Evolutionary conservation across 2,329 filamentous ascomycete species (phyloP).

Genomic region (Pseudogymnoascus sp.): DNA sequence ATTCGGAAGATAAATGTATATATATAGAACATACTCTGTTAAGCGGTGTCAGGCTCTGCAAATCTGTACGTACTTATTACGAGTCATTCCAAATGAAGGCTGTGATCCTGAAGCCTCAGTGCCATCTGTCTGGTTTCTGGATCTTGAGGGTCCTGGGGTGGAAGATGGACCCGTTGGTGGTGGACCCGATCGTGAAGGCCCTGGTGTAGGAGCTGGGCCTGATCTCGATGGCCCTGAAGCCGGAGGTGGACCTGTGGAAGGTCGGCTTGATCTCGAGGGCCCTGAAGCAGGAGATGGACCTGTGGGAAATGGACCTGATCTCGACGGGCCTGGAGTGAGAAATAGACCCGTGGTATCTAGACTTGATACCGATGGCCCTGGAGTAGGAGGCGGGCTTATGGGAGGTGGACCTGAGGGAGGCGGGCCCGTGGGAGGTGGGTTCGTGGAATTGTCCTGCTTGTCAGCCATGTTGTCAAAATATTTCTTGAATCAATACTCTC

Average conservation of each 20-base stretch:
- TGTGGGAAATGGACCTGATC: neutral
- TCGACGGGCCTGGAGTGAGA: neutral
- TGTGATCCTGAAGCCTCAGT: neutral
- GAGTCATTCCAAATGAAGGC: conserved; percentile 21
- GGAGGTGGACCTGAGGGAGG: neutral
- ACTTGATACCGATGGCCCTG: neutral
- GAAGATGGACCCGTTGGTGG: neutral
- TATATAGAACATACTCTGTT: neutral
- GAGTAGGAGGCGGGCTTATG: neutral
- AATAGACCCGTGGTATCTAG: neutral
- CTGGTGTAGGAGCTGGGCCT: neutral
- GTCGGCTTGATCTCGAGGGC: neutral
- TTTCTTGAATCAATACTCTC: neutral
- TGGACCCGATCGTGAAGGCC: neutral
- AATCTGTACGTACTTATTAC: conserved; percentile 53
- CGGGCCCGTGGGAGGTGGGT: neutral
- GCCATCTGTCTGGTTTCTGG: neutral
- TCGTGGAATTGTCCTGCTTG: neutral
- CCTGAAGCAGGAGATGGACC: neutral
- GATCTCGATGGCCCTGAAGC: neutral
- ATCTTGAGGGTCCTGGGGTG: neutral
- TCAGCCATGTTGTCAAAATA: neutral
- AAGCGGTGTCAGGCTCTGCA: neutral
- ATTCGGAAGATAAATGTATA: neutral
- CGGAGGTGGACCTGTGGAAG: neutral